Conservation (phyloP, 345 rosid genomes). For the Sapria himalayana region DNA sequence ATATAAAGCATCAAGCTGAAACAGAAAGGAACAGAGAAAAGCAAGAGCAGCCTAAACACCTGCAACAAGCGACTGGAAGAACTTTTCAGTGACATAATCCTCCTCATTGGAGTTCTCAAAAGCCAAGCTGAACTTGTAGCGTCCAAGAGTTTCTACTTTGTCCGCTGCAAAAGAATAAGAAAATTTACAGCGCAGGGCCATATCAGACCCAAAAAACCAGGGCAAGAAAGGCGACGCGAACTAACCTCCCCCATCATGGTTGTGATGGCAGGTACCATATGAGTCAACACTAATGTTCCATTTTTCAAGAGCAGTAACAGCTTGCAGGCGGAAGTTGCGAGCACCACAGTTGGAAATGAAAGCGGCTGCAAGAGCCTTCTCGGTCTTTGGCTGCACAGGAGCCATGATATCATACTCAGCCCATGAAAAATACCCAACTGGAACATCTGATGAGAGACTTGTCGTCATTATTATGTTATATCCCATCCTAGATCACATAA, state of each 20-base stretch:
- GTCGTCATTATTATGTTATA: conserved; percentile 69
- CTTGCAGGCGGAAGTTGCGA: conserved; percentile 74
- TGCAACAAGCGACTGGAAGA: conserved; percentile 85
- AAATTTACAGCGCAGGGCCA: not conserved
- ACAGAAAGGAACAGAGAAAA: not conserved
- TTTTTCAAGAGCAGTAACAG: conserved; percentile 50
- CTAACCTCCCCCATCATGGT: conserved; percentile 58
- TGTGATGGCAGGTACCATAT: conserved; percentile 77
- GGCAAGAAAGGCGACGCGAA: not conserved
- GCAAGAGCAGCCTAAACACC: conserved; percentile 20
- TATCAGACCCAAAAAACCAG: not conserved
- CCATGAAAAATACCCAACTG: conserved; percentile 98
- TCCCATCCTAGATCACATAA: conserved; percentile 40
- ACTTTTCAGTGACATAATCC: conserved; percentile 91
- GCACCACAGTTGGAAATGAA: conserved; percentile 93
- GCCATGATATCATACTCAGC: conserved; percentile 95
- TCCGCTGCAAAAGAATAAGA: conserved; percentile 30
- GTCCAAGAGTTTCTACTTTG: conserved; percentile 73
- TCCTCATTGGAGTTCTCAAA: conserved; percentile 96
- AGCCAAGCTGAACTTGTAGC: conserved; percentile 80
- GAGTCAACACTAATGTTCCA: conserved; percentile 49
- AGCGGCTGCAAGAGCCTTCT: conserved; percentile 80
- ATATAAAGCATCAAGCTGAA: conserved; percentile 4
- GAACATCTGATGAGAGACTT: conserved; percentile 96
- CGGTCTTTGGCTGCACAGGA: conserved; percentile 62